Evolutionary conservation across 1,139 yeast species (phyloP).

Genomic region (Pichia sp.): DNA sequence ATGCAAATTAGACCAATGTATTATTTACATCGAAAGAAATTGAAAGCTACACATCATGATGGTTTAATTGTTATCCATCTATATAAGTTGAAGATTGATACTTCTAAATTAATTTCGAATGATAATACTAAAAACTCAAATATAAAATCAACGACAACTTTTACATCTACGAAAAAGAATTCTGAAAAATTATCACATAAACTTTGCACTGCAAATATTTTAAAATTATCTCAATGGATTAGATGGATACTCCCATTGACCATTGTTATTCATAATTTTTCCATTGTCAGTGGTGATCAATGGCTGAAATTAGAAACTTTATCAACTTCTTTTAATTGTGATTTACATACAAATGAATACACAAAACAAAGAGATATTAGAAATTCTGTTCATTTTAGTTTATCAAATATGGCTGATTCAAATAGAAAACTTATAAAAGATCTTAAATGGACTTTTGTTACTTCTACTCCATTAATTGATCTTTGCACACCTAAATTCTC

Average conservation of each 20-base stretch:
- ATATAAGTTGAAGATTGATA: conserved; percentile 10
- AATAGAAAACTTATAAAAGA: conserved; percentile 4
- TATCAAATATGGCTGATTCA: conserved; percentile 9
- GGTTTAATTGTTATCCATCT: conserved; percentile 17
- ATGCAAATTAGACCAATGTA: conserved; percentile 16
- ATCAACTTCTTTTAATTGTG: conserved; percentile 14
- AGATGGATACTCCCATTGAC: conserved; percentile 17
- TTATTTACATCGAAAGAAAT: conserved; percentile 13
- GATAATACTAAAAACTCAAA: not conserved
- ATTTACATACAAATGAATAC: not conserved
- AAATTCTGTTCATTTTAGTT: conserved; percentile 12
- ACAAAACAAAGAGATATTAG: conserved; percentile 4
- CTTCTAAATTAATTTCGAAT: not conserved
- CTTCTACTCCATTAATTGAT: conserved; percentile 1
- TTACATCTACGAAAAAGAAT: not conserved
- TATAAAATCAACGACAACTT: not conserved
- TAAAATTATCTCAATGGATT: conserved; percentile 6
- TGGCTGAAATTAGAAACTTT: conserved; percentile 14
- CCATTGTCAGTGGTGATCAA: conserved; percentile 4
- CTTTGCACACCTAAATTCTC: conserved; percentile 3
- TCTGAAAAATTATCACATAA: not conserved
- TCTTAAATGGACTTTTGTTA: conserved; percentile 14
- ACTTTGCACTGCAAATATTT: too few species aligned
- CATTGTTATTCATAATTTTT: conserved; percentile 14
- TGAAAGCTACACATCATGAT: conserved; percentile 17